These are phyloP conservation scores for Apiospora marii DNA, from an alignment of 2,329 filamentous ascomycete genomes.

Conservation along the genomic window DNA sequence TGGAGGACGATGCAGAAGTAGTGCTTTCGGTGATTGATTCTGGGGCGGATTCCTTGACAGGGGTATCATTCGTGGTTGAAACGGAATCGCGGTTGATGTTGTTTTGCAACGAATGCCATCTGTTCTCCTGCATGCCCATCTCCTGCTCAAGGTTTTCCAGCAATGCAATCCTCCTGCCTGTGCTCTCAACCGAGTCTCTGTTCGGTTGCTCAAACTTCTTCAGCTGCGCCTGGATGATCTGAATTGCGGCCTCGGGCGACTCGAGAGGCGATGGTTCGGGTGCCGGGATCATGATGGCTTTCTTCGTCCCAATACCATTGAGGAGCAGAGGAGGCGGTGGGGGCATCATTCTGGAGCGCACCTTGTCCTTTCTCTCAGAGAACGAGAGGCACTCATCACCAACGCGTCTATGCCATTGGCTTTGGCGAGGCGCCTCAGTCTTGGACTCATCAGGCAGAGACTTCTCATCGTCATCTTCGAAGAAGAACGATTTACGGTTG, in stretches of 20 bases:
- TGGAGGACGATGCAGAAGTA: slow-evolving; percentile 36
- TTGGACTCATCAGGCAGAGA: slow-evolving; percentile 30
- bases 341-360: slow-evolving; percentile 58
- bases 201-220: slow-evolving; percentile 54
- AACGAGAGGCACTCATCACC: slow-evolving; percentile 68
- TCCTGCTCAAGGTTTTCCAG: slow-evolving; percentile 68
- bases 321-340: slow-evolving; percentile 65
- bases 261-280: slow-evolving; percentile 61
- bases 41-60: slow-evolving; percentile 44
- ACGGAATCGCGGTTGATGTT: slow-evolving; percentile 60
- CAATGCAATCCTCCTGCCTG: slow-evolving; percentile 55
- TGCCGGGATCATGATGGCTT: slow-evolving; percentile 53
- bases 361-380: slow-evolving; percentile 57
- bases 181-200: slow-evolving; percentile 46
- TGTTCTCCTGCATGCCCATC: slow-evolving; percentile 66
- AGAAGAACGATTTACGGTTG: slow-evolving; percentile 39
- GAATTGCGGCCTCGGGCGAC: slow-evolving; percentile 57
- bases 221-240: slow-evolving; percentile 61
- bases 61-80: slow-evolving; percentile 52
- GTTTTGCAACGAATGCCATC: slow-evolving; percentile 66
- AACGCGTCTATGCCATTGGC: slow-evolving; percentile 62
- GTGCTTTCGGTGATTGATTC: not conserved
- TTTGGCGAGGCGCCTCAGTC: slow-evolving; percentile 28
- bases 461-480: slow-evolving; percentile 38
- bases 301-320: slow-evolving; percentile 49